Percentiles rank a stretch among this genome's conserved stretches.
Conservation (phyloP, 140 eudicot species). For the Eryngium alpinum region DNA sequence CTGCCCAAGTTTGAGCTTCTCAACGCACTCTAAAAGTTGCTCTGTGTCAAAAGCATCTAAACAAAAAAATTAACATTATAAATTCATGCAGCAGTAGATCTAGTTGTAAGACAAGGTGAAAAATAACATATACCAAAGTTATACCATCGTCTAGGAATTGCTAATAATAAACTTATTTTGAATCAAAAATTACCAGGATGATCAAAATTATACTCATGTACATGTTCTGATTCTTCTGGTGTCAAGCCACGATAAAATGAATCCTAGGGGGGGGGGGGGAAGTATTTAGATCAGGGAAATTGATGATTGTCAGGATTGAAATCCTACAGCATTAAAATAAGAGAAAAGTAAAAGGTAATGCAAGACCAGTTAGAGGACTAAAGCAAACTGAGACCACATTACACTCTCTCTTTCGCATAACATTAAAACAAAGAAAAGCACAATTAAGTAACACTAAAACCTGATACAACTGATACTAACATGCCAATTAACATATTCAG, state of each 20-base stretch:
- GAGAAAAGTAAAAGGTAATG: background rate
- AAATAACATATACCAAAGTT: too few species aligned
- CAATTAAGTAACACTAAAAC: too few species aligned
- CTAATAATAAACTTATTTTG: background rate
- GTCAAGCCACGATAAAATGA: slow-evolving; percentile 83
- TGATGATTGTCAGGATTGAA: background rate
- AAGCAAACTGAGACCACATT: too few species aligned
- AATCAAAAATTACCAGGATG: slow-evolving; percentile 57
- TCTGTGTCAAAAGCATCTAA: slow-evolving; percentile 91
- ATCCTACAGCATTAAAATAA: background rate
- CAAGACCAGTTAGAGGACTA: background rate
- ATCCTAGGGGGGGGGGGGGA: slow-evolving; percentile 51
- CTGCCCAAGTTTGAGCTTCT: slow-evolving; percentile 65
- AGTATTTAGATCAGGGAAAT: slow-evolving; percentile 13
- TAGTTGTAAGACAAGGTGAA: too few species aligned
- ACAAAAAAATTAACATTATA: slow-evolving; percentile 2
- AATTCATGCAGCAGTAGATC: background rate
- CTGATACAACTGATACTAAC: too few species aligned
- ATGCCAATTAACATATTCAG: too few species aligned
- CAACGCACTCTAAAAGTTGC: slow-evolving; percentile 51
- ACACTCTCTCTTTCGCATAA: too few species aligned
- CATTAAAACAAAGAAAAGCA: too few species aligned
- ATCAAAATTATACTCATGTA: slow-evolving; percentile 79
- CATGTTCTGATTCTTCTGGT: slow-evolving; percentile 64
- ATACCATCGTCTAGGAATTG: background rate